Conservation (phyloP, 1,139 yeast genomes). For the Geotrichum bryndzae region DNA sequence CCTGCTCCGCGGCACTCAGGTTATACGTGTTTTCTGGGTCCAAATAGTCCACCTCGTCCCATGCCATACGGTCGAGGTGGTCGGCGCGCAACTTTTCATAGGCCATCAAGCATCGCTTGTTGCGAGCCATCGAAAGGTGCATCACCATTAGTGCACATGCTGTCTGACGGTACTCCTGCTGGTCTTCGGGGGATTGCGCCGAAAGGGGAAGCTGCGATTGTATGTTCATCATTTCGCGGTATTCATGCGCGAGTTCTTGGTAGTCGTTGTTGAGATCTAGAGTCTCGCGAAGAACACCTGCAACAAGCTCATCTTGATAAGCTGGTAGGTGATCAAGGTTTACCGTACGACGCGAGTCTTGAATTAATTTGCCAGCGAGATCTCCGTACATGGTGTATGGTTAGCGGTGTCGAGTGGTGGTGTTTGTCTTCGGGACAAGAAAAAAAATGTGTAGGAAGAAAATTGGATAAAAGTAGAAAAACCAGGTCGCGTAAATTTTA, state of each 20-base stretch:
- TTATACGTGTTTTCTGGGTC: slow-evolving; percentile 41
- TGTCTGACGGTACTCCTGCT: slow-evolving; percentile 38
- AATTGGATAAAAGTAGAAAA: not conserved
- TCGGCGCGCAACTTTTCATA: slow-evolving; percentile 69
- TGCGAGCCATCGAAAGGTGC: slow-evolving; percentile 75
- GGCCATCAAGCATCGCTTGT: slow-evolving; percentile 82
- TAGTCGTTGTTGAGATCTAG: slow-evolving; percentile 43
- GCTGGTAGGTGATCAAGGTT: slow-evolving; percentile 63
- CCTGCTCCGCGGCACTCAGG: slow-evolving; percentile 73
- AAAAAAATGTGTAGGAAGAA: not conserved
- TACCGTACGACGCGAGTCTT: slow-evolving; percentile 77
- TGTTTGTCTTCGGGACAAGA: not conserved
- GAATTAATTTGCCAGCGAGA: slow-evolving; percentile 67
- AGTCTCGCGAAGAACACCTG: slow-evolving; percentile 47
- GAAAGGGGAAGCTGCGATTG: slow-evolving; percentile 30
- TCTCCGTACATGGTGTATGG: slow-evolving; percentile 78
- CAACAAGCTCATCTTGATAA: slow-evolving; percentile 70
- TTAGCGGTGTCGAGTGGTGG: not conserved
- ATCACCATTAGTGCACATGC: slow-evolving; percentile 74
- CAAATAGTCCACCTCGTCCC: slow-evolving; percentile 48
- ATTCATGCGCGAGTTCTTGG: slow-evolving; percentile 41
- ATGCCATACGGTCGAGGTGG: slow-evolving; percentile 60
- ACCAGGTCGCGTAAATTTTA: not conserved
- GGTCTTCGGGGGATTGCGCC: slow-evolving; percentile 34
- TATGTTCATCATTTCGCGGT: slow-evolving; percentile 14